Base-by-base conservation (phyloP, 352 stramenopile genomes). In the Chloridella minuta region DNA sequence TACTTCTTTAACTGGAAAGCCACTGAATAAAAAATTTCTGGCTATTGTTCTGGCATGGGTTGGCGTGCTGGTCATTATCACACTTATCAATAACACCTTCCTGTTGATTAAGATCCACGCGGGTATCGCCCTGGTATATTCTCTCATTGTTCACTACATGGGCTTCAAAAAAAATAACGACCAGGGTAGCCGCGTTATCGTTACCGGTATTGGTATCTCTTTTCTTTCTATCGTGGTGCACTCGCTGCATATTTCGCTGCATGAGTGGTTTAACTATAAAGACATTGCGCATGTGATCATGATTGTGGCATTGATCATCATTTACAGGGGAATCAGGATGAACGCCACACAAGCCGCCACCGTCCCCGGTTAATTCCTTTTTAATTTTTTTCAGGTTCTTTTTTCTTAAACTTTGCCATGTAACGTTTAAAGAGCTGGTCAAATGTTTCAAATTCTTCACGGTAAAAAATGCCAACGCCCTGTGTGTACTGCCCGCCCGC, bases 181-280 rank as follows among this genome's bases (percentile, higher is more conserved):
- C 40, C 10, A 66, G n/a, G 40, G 40, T 10, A 66, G n/a, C 40
- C 10, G n/a, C 10, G 10, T 10, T 10, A 18, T 66, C 10, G n/a
- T 66, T n/a, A 66, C n/a, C n/a, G 40, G 40, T n/a, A n/a, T 66
- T 66, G 10, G 10, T 66, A n/a, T 66, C n/a, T 66, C 40, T 18
- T 66, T 66, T 66, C 10, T 66, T 18, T n/a, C 40, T 66, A 66
- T 66, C n/a, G n/a, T 66, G 10, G 40, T 66, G 10, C 40, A 66
- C n/a, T 66, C 40, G 10, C 10, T n/a, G 40, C 40, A 66, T 66
- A 10, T 66, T 66, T 66, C 40, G 10, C n/a, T 66, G 40, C 40
- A 66, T 66, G n/a, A 66, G n/a, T 66, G 40, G 40, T 66, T 66
- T 66, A 66, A 66, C n/a, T n/a, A 66, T n/a, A 66, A 66, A 66